Evolutionary conservation across 2,329 filamentous ascomycete genomes (phyloP), one percentile per base, ranked within the genome.

Genomic region (Stagonosporopsis vannaccii): DNA sequence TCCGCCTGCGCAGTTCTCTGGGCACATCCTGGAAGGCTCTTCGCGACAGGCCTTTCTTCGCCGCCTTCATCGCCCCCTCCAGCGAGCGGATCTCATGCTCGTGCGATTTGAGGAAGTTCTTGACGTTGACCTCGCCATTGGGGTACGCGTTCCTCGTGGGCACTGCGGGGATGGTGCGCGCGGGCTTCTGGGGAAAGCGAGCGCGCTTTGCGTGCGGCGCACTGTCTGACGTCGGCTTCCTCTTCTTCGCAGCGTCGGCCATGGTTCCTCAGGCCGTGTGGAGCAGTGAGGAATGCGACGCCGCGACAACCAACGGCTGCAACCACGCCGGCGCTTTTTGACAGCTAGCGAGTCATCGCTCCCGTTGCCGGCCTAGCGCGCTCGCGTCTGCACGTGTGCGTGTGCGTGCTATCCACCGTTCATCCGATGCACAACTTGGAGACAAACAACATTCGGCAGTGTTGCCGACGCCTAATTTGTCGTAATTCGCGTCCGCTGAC

Each of bases 21-120:
- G 95, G 95, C 5, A 99, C 90, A 65, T 91, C 86, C 75, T 99
- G 95, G 70, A 98, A 98, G 13, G 94, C 93, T 47, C 94, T 85
- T 54, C 86, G 87, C 39, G 85, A 81, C 58, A 86, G 68, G 1
- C 78, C 80, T 61, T 81, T 81, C 74, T 90, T 93, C 42, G 91
- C 89, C 32, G 85, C 87, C 51, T 84, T 83, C 84, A 98, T 95
- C 58, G 90, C 91, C 69, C 88, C 83, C 72, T 97, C 90, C 42
- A 98, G 80, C 1, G 93, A 89, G 54, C 85, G 86, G 66, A 99
- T 96, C 79, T 98, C 94, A 69, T 91, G 96, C 71, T 96, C 89
- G 58, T 93, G 90, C 11, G 92, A 88, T 65, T 87, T 87, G 65
- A 98, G 84, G 69, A 98, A 99, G 25, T 89, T 86, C 64, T 90